Conservation (phyloP, 116 monocot genomes). For the Posidonia oceanica region DNA sequence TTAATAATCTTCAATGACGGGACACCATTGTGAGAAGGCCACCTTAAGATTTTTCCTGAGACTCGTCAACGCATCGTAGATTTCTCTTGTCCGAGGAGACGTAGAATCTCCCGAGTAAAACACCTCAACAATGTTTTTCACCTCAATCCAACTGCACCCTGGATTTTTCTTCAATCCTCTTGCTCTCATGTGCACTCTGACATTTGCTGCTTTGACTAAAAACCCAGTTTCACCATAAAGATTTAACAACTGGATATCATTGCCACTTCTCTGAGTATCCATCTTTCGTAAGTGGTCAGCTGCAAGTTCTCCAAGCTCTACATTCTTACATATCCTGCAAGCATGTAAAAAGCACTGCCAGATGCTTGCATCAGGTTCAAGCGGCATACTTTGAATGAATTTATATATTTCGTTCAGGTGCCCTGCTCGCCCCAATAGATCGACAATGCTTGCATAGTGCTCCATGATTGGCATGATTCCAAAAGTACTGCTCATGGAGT, state of each 20-base stretch:
- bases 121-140: conserved; percentile 19
- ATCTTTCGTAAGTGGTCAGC: conserved; percentile 14
- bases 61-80: conserved; percentile 14
- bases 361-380: conserved; percentile 15
- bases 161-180: conserved; percentile 28
- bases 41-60: conserved; percentile 9
- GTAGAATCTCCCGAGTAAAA: conserved; percentile 34
- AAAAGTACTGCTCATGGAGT: conserved; percentile 18
- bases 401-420: conserved; percentile 26
- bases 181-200: conserved; percentile 30
- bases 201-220: conserved; percentile 18
- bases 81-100: conserved; percentile 9
- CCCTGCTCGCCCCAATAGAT: conserved; percentile 34
- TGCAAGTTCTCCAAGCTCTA: conserved; percentile 18
- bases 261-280: conserved; percentile 17
- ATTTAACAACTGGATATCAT: conserved; percentile 25
- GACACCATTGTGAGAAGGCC: no score
- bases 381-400: conserved; percentile 19
- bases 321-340: conserved; percentile 15
- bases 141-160: conserved; percentile 53
- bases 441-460: conserved; percentile 31
- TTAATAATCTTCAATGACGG: no score
- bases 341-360: conserved; percentile 31
- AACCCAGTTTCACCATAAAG: conserved; percentile 30
- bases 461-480: conserved; percentile 29